Percentiles rank a stretch among this genome's conserved stretches.
phyloP scores from a whole-genome alignment of 2,329 filamentous ascomycete genomes.

The Microsporum canis region DNA sequence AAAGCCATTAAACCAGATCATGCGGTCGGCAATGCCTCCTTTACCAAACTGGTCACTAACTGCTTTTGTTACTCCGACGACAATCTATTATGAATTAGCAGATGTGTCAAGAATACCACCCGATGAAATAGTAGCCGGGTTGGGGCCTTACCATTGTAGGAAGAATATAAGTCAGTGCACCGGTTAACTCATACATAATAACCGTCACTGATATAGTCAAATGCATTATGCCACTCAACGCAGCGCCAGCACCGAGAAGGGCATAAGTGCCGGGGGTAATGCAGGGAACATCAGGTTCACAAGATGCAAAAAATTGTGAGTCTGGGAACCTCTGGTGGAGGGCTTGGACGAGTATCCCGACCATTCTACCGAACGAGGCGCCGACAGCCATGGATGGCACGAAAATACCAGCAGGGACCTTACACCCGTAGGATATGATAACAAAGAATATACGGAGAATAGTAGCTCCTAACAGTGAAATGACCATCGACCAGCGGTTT shows the following conservation, averaged over 20 bases:
- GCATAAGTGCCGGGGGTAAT: conserved; percentile 97
- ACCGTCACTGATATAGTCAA: conserved; percentile 93
- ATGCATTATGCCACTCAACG: conserved; percentile 94
- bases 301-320: conserved; percentile 76
- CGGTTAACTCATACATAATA: conserved; percentile 98
- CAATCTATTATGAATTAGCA: conserved; percentile 46
- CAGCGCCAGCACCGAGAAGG: conserved; percentile 82
- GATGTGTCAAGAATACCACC: not conserved
- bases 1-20: conserved; percentile 98
- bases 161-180: conserved; percentile 91
- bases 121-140: not conserved
- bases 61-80: conserved; percentile 91
- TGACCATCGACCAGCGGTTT: conserved; percentile 64
- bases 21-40: conserved; percentile 90
- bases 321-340: conserved; percentile 73
- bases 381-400: conserved; percentile 97
- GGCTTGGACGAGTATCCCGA: conserved; percentile 90
- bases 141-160: conserved; percentile 64
- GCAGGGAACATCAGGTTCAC: conserved; percentile 81
- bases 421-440: conserved; percentile 93
- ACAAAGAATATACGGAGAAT: conserved; percentile 71
- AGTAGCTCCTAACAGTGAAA: conserved; percentile 69
- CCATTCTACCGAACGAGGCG: conserved; percentile 79
- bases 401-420: conserved; percentile 95
- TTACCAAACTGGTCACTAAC: conserved; percentile 87